Percentiles rank a stretch among this genome's conserved stretches.
phyloP scores from a whole-genome alignment of 2,329 filamentous ascomycete genomes.

The Fusarium sp. region DNA sequence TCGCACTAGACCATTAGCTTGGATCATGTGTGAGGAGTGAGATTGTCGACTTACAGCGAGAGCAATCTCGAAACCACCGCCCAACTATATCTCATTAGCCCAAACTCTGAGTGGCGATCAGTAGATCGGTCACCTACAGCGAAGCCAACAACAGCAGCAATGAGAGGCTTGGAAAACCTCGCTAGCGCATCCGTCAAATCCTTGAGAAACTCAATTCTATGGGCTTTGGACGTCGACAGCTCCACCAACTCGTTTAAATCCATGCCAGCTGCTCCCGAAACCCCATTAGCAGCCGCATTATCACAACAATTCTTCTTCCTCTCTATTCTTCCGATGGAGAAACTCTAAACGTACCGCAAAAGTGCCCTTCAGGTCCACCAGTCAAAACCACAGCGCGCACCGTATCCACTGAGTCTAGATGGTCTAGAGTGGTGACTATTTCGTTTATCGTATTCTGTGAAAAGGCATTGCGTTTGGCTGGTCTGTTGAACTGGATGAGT shows the following conservation, averaged over 20 bases:
- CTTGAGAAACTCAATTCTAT: slow-evolving; percentile 21
- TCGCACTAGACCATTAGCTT: slow-evolving; percentile 39
- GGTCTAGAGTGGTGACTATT: slow-evolving; percentile 8
- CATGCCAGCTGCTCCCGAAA: slow-evolving; percentile 21
- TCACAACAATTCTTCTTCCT: neutral
- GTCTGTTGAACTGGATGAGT: slow-evolving; percentile 27
- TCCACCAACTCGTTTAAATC: slow-evolving; percentile 28
- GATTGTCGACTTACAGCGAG: slow-evolving; percentile 18
- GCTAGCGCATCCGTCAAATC: slow-evolving; percentile 27
- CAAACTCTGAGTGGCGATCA: neutral
- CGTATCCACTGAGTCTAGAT: slow-evolving; percentile 10
- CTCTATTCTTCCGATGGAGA: neutral
- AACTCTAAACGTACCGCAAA: slow-evolving; percentile 18
- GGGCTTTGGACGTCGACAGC: slow-evolving; percentile 21
- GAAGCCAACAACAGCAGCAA: slow-evolving; percentile 29
- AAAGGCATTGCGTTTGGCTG: slow-evolving; percentile 31
- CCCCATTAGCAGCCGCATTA: neutral
- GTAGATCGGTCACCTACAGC: slow-evolving; percentile 11
- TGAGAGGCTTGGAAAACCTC: slow-evolving; percentile 21
- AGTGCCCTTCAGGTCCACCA: slow-evolving; percentile 24
- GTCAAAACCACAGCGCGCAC: slow-evolving; percentile 23
- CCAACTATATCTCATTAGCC: slow-evolving; percentile 13
- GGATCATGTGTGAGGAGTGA: neutral
- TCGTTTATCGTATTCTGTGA: slow-evolving; percentile 26
- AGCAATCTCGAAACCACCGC: slow-evolving; percentile 32